A percentile compares a stretch with the other conserved stretches of the same genome.
phyloP scores from a whole-genome alignment of 768 basidiomycete genomes.

The Suillus spraguei region DNA sequence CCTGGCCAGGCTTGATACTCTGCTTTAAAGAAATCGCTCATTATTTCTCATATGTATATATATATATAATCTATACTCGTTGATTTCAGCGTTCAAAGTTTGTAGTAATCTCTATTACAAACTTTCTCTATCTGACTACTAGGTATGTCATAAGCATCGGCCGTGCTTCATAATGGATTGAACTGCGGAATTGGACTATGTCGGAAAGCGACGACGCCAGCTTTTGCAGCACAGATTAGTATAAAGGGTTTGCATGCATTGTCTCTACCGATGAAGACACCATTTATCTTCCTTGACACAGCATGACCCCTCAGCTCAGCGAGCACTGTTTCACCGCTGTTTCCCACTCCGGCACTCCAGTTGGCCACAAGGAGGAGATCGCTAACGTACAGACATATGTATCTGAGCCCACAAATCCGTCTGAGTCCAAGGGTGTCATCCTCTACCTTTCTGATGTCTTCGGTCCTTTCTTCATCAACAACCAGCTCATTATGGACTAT shows the following conservation, averaged over 20 bases:
- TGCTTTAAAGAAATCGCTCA: not conserved
- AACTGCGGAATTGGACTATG: not conserved
- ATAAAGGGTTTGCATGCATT: not conserved
- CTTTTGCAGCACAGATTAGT: not conserved
- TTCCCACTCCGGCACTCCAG: slow-evolving; percentile 47
- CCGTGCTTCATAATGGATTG: not conserved
- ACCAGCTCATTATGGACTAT: slow-evolving; percentile 56
- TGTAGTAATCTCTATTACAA: not conserved
- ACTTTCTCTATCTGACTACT: not conserved
- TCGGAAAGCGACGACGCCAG: not conserved
- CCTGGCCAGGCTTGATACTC: not conserved
- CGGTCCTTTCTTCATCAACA: slow-evolving; percentile 53
- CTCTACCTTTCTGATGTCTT: slow-evolving; percentile 57
- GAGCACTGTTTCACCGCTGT: slow-evolving; percentile 43
- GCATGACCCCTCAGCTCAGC: not conserved
- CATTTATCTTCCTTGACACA: slow-evolving; percentile 16
- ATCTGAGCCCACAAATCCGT: slow-evolving; percentile 40
- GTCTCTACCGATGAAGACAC: not conserved
- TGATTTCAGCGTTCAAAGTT: not conserved
- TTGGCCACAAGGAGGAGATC: slow-evolving; percentile 43
- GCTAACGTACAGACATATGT: slow-evolving; percentile 51
- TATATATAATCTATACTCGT: not conserved
- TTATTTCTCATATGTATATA: not conserved
- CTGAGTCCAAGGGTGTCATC: slow-evolving; percentile 42
- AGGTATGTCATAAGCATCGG: not conserved